A percentile compares a stretch with the other conserved stretches of the same genome.
These are phyloP conservation scores for Aspergillus funiculosus DNA, from an alignment of 495 filamentous ascomycete genomes.

Conservation along the genomic window DNA sequence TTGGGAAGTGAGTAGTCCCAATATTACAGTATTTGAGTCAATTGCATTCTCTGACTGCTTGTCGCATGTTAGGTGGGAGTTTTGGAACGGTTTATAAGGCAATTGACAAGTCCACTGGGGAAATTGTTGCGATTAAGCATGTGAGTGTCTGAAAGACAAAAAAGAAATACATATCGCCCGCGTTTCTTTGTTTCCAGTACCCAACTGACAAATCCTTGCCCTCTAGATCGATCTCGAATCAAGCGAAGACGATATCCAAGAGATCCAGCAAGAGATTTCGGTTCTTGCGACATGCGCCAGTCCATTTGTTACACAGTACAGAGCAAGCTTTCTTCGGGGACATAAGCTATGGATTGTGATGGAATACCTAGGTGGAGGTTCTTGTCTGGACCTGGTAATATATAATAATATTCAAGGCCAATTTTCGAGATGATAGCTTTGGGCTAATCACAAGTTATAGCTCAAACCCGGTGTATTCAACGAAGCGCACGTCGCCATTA, in stretches of 20 bases:
- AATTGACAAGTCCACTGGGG: conserved; percentile 75
- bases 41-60: conserved; percentile 8
- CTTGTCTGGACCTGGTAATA: conserved; percentile 80
- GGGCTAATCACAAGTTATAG: conserved; percentile 40
- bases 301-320: conserved; percentile 92
- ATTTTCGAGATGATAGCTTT: not conserved
- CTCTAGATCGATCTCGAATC: conserved; percentile 95
- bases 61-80: conserved; percentile 61
- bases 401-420: not conserved
- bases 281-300: conserved; percentile 92
- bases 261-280: conserved; percentile 96
- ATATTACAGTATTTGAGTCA: not conserved
- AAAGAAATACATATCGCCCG: too few relatives aligned
- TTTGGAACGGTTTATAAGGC: conserved; percentile 97
- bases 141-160: conserved; percentile 47
- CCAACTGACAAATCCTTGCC: conserved; percentile 23
- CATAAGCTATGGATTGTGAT: conserved; percentile 99
- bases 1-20: conserved; percentile 78
- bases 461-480: conserved; percentile 88
- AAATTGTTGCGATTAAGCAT: conserved; percentile 89
- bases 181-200: conserved; percentile 5
- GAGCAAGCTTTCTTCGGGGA: conserved; percentile 87
- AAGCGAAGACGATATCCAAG: conserved; percentile 94
- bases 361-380: conserved; percentile 93
- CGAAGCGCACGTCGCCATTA: conserved; percentile 89